Conservation (phyloP, 768 basidiomycete genomes). For the Termitomyces sp. region DNA sequence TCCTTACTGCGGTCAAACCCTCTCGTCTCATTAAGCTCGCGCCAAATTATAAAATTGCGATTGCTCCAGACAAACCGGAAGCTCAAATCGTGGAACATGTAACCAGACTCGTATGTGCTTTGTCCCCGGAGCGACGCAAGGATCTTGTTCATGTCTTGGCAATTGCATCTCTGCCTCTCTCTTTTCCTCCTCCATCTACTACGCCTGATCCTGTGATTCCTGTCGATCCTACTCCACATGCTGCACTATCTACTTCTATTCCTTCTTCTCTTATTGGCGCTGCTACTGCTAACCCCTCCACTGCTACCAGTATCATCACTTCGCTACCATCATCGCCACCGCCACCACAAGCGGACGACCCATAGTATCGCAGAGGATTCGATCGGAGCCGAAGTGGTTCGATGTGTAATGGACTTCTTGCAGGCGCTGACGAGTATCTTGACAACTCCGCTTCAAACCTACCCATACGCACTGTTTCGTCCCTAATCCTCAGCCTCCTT, state of each 20-base stretch:
- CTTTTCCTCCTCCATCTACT: neutral
- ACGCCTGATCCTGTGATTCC: neutral
- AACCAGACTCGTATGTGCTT: neutral
- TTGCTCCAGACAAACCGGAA: neutral
- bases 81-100: neutral
- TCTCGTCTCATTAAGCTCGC: neutral
- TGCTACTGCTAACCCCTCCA: neutral
- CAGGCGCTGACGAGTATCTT: neutral
- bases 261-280: neutral
- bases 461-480: neutral
- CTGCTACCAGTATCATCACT: neutral
- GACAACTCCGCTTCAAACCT: neutral
- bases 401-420: neutral
- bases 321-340: neutral
- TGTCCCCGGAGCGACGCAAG: neutral
- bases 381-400: neutral
- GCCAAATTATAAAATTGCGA: neutral
- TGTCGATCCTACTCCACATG: neutral
- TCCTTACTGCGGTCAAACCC: neutral
- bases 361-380: too few relatives aligned
- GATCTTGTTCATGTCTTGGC: neutral
- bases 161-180: neutral
- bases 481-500: neutral
- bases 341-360: neutral
- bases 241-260: neutral